These are phyloP conservation scores for Alternaria brassicicola DNA, from an alignment of 2,329 filamentous ascomycete genomes.

Conservation along the genomic window DNA sequence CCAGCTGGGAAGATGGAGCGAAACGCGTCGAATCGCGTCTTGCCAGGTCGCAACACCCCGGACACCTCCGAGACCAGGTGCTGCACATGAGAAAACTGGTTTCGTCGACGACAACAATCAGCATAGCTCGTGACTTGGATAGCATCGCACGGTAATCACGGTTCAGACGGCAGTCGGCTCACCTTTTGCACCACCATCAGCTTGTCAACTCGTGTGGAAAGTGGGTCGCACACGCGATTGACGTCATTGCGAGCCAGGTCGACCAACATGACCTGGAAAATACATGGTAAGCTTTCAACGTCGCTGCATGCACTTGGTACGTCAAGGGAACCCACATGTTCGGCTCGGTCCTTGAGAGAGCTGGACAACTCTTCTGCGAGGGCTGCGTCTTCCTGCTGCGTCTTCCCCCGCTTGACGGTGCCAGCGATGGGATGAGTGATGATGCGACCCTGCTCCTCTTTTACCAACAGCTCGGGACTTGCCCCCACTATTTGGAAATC, in stretches of 20 bases:
- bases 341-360: conserved; percentile 78
- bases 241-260: conserved; percentile 96
- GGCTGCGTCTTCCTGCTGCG: conserved; percentile 77
- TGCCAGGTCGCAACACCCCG: conserved; percentile 79
- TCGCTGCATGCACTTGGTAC: conserved; percentile 51
- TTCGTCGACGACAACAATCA: conserved; percentile 13
- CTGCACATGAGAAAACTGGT: conserved; percentile 90
- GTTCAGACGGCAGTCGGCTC: conserved; percentile 14
- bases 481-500: conserved; percentile 96
- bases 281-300: conserved; percentile 59
- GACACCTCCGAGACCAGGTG: conserved; percentile 96
- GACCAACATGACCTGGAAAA: conserved; percentile 88
- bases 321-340: conserved; percentile 40
- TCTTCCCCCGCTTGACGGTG: conserved; percentile 86
- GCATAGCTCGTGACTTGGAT: conserved; percentile 1
- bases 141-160: conserved; percentile 2
- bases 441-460: conserved; percentile 82
- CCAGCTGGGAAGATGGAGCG: conserved; percentile 96
- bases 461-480: conserved; percentile 92
- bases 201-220: conserved; percentile 86
- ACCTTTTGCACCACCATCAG: conserved; percentile 72
- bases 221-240: conserved; percentile 91
- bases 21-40: conserved; percentile 94
- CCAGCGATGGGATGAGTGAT: conserved; percentile 98
- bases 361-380: conserved; percentile 77